Base-by-base conservation (phyloP, 768 basidiomycete species). In the Phanerochaete sordida region DNA sequence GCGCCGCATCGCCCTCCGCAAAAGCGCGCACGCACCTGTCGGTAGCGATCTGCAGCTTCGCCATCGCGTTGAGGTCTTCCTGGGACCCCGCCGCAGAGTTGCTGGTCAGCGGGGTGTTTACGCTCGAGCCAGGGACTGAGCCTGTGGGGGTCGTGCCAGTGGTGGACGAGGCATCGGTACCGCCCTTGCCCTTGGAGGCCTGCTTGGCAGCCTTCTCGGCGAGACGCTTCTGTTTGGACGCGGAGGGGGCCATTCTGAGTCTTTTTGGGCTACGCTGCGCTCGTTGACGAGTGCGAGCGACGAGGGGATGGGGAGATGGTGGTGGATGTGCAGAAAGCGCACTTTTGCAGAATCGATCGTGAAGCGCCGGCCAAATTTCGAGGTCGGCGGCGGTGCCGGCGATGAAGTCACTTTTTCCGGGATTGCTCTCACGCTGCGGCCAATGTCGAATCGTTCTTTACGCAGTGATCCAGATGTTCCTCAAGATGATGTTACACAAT, bases 131-230 rank as follows among this genome's bases (percentile, higher is more conserved):
- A 70, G 79, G 80, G 27, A 79, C 79, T 1, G 90, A 90, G 57
- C 84, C 87, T 0, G 85, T 75, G 3, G 91, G 88, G 30, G 82
- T 73, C 70, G 80, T 75, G 13, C 83, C 82, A 12, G 85, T 81
- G 13, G 82, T 81, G 16, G 85, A 81, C 8, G 84, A 81, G 11
- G 80, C 75, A 43, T 67, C 67, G 56, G 75, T 69, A 11, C 74
- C 74, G 26, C 76, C 79, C 23, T 79, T 72, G 12, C 64, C 73
- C 68, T 79, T 88, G 11, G 88, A 81, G 57, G 84, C 81, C 73
- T 88, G 84, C 72, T 91, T 91, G 61, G 90, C 91, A 21, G 88
- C 94, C 75, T 97, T 97, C 75, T 96, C 95, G 62, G 93, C 95
- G 59, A 97, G 84, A 50, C 96, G 86, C 74, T 98, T 98, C 75